Evolutionary conservation across 331 rosid genomes (phyloP).

Genomic region (Malus hybrid): DNA sequence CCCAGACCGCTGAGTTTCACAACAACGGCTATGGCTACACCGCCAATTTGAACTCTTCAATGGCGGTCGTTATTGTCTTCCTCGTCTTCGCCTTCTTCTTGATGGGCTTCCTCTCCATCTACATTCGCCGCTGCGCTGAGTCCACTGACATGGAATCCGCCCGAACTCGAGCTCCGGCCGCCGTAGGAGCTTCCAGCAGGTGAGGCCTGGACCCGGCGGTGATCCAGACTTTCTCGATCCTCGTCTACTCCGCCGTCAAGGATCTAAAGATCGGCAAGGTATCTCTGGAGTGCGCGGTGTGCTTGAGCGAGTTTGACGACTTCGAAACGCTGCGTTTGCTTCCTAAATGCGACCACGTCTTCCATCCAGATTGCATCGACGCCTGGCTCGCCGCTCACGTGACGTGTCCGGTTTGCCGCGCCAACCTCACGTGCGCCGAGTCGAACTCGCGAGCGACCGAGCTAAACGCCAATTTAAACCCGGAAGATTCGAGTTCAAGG

Average conservation of each 20-base stretch:
- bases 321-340: conserved; percentile 52
- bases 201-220: conserved; percentile 39
- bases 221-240: conserved; percentile 43
- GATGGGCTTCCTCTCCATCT: conserved; percentile 42
- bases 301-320: conserved; percentile 52
- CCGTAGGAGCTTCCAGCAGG: not conserved
- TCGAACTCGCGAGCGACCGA: not conserved
- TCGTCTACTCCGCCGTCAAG: conserved; percentile 46
- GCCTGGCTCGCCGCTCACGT: conserved; percentile 57
- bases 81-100: conserved; percentile 31
- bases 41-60: conserved; percentile 12
- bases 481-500: not conserved
- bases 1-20: conserved; percentile 25
- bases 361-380: conserved; percentile 60
- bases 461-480: not conserved
- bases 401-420: conserved; percentile 68
- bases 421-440: conserved; percentile 14
- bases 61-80: conserved; percentile 24
- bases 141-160: not conserved
- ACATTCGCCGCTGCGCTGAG: conserved; percentile 36
- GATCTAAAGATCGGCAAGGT: conserved; percentile 39
- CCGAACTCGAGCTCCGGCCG: not conserved
- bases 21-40: conserved; percentile 10
- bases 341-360: conserved; percentile 63
- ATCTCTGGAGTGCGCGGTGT: conserved; percentile 60